Conservation (phyloP, 2,329 filamentous ascomycete genomes). For the Pseudomassariella vexata region DNA sequence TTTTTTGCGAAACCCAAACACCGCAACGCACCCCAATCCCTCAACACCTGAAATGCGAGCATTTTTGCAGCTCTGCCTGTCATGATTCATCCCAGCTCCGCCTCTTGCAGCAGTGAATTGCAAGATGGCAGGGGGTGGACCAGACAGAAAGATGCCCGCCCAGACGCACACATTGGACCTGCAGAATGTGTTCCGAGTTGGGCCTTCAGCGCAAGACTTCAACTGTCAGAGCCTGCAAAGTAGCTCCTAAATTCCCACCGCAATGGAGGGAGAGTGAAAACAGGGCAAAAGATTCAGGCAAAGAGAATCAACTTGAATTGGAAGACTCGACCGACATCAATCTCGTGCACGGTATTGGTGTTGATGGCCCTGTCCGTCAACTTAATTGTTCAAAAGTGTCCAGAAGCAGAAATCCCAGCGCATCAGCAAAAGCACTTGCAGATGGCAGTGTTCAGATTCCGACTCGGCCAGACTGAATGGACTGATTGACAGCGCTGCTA, state of each 20-base stretch:
- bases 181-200: constrained; percentile 2
- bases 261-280: constrained; percentile 20
- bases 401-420: constrained; percentile 2
- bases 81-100: neutral
- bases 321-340: constrained; percentile 8
- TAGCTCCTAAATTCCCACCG: constrained; percentile 23
- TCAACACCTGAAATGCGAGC: neutral
- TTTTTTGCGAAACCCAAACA: constrained; percentile 1
- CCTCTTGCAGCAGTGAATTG: constrained; percentile 10
- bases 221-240: constrained; percentile 14
- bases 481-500: too few species aligned
- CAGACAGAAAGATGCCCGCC: too few species aligned
- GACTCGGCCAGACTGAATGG: too few species aligned
- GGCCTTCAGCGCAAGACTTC: constrained; percentile 7
- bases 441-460: too few species aligned
- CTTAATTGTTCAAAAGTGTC: neutral
- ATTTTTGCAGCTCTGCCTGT: neutral
- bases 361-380: neutral
- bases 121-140: constrained; percentile 5
- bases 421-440: too few species aligned
- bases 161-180: too few species aligned
- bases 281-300: constrained; percentile 5
- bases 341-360: neutral
- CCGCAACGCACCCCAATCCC: neutral
- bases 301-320: constrained; percentile 16